phyloP scores from a whole-genome alignment of 169 alveolate genomes.

The Plasmodium blacklocki region DNA sequence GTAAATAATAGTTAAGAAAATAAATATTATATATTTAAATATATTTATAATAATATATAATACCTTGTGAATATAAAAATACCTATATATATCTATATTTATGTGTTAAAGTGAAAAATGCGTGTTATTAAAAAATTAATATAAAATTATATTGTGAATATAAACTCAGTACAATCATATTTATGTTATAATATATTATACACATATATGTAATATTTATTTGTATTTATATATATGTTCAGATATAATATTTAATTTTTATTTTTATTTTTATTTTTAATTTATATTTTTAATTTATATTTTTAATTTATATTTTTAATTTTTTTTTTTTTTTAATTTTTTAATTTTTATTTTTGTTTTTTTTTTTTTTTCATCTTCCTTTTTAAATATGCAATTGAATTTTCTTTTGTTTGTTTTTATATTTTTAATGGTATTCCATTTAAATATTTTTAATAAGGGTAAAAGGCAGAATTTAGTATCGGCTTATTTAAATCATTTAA shows the following conservation, averaged over 20 bases:
- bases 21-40: no score
- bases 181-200: no score
- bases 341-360: conserved; percentile 2
- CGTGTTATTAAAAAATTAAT: no score
- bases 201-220: not conserved
- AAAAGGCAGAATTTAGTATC: conserved; percentile 33
- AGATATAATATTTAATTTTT: not conserved
- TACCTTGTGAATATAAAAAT: no score
- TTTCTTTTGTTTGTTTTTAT: conserved; percentile 10
- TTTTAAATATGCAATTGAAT: conserved; percentile 54
- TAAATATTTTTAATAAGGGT: conserved; percentile 29
- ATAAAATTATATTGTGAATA: no score
- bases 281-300: no score
- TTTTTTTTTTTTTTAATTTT: not conserved
- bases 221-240: not conserved
- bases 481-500: conserved; percentile 1
- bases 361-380: not conserved
- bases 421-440: conserved; percentile 59
- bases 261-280: not conserved
- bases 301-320: no score
- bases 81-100: no score
- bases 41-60: no score
- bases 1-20: no score
- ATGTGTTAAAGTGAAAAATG: no score
- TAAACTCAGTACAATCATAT: no score